Conservation (phyloP, 1,284 basidiomycete species). For the Earliella scabrosa region DNA sequence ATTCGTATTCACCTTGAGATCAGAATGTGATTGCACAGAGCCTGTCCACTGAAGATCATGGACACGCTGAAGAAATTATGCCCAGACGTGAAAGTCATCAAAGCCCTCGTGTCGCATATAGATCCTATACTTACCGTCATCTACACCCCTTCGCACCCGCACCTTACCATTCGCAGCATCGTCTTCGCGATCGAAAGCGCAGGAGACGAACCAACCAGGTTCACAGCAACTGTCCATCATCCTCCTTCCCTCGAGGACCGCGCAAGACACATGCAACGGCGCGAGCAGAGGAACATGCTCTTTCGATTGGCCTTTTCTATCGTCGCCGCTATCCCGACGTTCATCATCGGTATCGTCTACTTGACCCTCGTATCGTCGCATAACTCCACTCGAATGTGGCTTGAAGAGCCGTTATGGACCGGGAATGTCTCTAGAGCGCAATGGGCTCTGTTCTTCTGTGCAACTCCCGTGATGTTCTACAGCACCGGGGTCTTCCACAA, state of each 20-base stretch:
- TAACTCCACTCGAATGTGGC: slow-evolving; percentile 52
- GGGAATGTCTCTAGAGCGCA: slow-evolving; percentile 61
- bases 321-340: slow-evolving; percentile 74
- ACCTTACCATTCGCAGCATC: slow-evolving; percentile 68
- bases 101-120: slow-evolving; percentile 44
- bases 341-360: slow-evolving; percentile 80
- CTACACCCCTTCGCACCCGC: slow-evolving; percentile 62
- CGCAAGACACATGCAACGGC: slow-evolving; percentile 56
- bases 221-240: slow-evolving; percentile 49
- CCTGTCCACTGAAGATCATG: slow-evolving; percentile 60
- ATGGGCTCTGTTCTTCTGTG: slow-evolving; percentile 68
- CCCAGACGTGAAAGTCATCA: slow-evolving; percentile 43
- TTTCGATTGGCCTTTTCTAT: slow-evolving; percentile 61
- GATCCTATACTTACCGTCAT: slow-evolving; percentile 57
- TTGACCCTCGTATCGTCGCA: slow-evolving; percentile 66
- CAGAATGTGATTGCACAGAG: no score
- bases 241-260: slow-evolving; percentile 66
- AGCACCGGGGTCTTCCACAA: slow-evolving; percentile 62
- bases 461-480: slow-evolving; percentile 77
- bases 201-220: slow-evolving; percentile 42
- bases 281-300: slow-evolving; percentile 60
- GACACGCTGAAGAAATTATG: slow-evolving; percentile 45
- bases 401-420: slow-evolving; percentile 66
- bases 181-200: slow-evolving; percentile 47
- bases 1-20: no score